Percentiles rank a stretch among this genome's conserved stretches.
Evolutionary conservation across 768 basidiomycete species (phyloP).

Genomic region (Suillus clintonianus): DNA sequence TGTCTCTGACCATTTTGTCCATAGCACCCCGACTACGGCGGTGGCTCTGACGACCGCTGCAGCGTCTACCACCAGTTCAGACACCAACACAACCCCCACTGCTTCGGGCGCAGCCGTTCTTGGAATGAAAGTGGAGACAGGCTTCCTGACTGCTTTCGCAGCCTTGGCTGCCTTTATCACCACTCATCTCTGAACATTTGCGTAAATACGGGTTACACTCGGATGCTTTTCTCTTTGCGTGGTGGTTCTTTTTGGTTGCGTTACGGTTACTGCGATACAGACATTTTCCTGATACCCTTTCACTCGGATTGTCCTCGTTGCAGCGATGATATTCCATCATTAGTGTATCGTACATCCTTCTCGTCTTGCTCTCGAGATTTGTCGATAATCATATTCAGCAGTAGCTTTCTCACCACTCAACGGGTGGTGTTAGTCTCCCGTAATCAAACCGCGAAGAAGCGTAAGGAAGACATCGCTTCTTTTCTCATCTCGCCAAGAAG

Average conservation of each 20-base stretch:
- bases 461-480: not conserved
- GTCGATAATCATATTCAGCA: not conserved
- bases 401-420: not conserved
- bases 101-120: slow-evolving; percentile 32
- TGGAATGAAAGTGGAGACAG: slow-evolving; percentile 28
- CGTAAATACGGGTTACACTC: not conserved
- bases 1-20: not conserved
- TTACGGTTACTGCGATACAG: slow-evolving; percentile 4
- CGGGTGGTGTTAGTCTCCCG: not conserved
- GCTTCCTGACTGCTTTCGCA: slow-evolving; percentile 36
- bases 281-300: not conserved
- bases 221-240: not conserved
- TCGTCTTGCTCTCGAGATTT: not conserved
- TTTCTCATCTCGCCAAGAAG: not conserved
- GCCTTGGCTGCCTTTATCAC: slow-evolving; percentile 36
- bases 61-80: slow-evolving; percentile 26
- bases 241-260: slow-evolving; percentile 1
- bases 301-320: not conserved
- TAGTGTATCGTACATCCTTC: not conserved
- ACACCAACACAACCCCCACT: slow-evolving; percentile 27
- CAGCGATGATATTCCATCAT: not conserved
- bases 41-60: slow-evolving; percentile 29
- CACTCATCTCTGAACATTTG: slow-evolving; percentile 17
- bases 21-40: slow-evolving; percentile 12
- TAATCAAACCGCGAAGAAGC: not conserved